Evolutionary conservation across 129 eudicot genomes (phyloP).

Genomic region (Calendula officinalis): DNA sequence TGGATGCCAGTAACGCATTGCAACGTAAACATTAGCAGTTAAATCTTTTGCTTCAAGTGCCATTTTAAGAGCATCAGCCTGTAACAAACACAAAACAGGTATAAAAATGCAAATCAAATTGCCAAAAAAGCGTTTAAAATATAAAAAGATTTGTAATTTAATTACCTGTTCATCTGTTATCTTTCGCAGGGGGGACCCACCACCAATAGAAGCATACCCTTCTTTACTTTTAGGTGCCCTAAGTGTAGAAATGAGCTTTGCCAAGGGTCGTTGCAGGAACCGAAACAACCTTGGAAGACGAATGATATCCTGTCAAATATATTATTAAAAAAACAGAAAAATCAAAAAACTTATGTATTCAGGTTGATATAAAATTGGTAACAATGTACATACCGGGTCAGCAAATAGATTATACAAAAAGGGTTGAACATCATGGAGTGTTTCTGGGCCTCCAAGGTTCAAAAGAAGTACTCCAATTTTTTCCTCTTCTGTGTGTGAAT

Average conservation of each 20-base stretch:
- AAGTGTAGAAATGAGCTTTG: conserved; percentile 58
- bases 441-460: conserved; percentile 88
- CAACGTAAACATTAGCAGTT: conserved; percentile 71
- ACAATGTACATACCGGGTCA: conserved; percentile 63
- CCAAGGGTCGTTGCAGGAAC: conserved; percentile 74
- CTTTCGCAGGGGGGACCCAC: conserved; percentile 82
- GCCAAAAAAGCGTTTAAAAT: neutral
- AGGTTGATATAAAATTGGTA: neutral
- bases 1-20: conserved; percentile 93
- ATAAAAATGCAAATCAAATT: neutral
- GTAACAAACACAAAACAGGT: conserved; percentile 21
- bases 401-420: conserved; percentile 80
- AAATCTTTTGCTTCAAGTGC: conserved; percentile 62
- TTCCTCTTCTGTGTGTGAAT: conserved; percentile 49
- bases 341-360: neutral
- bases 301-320: conserved; percentile 56
- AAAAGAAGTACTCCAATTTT: conserved; percentile 71
- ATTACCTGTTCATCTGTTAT: conserved; percentile 84
- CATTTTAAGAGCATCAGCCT: conserved; percentile 64
- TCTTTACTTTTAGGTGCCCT: conserved; percentile 77
- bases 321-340: neutral
- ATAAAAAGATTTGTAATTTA: neutral
- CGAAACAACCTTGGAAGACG: conserved; percentile 77
- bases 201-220: conserved; percentile 92
- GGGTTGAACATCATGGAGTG: conserved; percentile 82